Conservation (phyloP, 805 yeast species). For the Wickerhamomyces bovis region DNA sequence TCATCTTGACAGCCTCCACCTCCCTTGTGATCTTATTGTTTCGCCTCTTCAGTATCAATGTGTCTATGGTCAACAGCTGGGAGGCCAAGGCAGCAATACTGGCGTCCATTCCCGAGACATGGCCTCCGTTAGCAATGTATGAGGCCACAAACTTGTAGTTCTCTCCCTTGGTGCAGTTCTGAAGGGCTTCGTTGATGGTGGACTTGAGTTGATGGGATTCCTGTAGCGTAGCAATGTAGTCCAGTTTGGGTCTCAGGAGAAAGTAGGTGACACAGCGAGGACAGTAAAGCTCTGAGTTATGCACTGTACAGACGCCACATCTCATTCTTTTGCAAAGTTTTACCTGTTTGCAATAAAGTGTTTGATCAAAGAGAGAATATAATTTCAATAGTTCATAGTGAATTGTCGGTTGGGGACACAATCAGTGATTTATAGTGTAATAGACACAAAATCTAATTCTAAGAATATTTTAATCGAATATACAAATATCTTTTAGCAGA, state of each 20-base stretch:
- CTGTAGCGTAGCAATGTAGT: conserved; percentile 9
- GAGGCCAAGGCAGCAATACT: conserved; percentile 18
- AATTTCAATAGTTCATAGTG: no score
- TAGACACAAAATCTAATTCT: no score
- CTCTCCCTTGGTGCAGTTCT: conserved; percentile 12
- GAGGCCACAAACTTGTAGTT: conserved; percentile 9
- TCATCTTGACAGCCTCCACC: conserved; percentile 4
- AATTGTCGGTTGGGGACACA: neutral
- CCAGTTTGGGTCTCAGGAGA: conserved; percentile 11
- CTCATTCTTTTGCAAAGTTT: no score
- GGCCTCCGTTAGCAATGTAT: conserved; percentile 1
- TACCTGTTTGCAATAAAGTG: no score
- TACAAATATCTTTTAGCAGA: no score
- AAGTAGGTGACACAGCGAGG: conserved; percentile 11
- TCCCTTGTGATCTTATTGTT: conserved; percentile 10
- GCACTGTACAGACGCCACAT: neutral
- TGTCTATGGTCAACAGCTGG: conserved; percentile 20
- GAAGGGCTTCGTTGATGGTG: conserved; percentile 11
- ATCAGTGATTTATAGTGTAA: no score
- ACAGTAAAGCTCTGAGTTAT: conserved; percentile 5
- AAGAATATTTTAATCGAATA: no score
- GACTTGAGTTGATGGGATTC: conserved; percentile 3
- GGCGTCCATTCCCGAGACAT: conserved; percentile 1
- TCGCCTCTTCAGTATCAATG: conserved; percentile 13
- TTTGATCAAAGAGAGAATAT: no score